Percentiles rank a stretch among this genome's conserved stretches.
Evolutionary conservation across 1,139 yeast genomes (phyloP).

Genomic region (Blastobotrys persicus): DNA sequence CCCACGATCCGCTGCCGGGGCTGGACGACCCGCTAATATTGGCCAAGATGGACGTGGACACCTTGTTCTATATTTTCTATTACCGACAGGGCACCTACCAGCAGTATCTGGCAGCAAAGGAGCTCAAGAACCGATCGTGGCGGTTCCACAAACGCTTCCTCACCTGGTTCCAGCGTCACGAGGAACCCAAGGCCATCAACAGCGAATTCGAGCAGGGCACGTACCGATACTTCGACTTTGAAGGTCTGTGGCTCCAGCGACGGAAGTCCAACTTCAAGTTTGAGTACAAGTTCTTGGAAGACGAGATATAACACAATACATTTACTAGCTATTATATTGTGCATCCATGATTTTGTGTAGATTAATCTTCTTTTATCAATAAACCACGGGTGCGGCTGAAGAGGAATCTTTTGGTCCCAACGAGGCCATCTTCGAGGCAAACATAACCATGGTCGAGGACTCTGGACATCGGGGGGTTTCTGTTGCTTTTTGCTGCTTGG

Average conservation of each 20-base stretch:
- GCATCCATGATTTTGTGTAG: too few species aligned
- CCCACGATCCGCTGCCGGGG: conserved; percentile 69
- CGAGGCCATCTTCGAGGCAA: too few species aligned
- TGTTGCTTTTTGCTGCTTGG: conserved; percentile 71
- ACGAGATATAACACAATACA: conserved; percentile 34
- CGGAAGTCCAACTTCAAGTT: conserved; percentile 70
- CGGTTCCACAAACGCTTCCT: conserved; percentile 69
- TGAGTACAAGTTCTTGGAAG: conserved; percentile 46
- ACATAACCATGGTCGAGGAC: not conserved
- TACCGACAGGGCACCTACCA: conserved; percentile 68
- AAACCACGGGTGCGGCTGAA: too few species aligned
- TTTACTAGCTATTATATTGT: not conserved
- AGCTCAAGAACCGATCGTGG: conserved; percentile 84
- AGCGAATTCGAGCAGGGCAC: conserved; percentile 50
- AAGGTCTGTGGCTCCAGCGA: conserved; percentile 84
- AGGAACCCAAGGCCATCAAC: conserved; percentile 50
- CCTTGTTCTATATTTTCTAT: conserved; percentile 89
- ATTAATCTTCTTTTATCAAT: too few species aligned
- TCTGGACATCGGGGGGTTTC: conserved; percentile 14
- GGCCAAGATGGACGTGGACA: conserved; percentile 78
- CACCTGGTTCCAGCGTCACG: conserved; percentile 80
- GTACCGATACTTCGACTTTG: conserved; percentile 85
- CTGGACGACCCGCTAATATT: conserved; percentile 48
- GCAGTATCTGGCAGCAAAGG: conserved; percentile 81
- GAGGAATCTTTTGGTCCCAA: not conserved